Conservation (phyloP, 768 basidiomycete genomes). For the Holtermannia corniformis region DNA sequence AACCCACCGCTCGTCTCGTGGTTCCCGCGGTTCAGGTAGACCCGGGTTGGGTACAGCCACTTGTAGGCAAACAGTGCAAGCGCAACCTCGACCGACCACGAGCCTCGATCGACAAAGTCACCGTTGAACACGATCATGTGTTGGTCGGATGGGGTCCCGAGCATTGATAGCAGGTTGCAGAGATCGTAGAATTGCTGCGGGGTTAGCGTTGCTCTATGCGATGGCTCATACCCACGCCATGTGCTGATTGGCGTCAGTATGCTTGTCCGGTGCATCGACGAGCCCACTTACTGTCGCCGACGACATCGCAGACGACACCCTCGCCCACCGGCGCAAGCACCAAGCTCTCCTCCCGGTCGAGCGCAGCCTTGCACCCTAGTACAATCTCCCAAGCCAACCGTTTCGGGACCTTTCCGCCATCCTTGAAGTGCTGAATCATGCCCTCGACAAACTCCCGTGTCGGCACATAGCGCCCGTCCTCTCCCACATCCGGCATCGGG, state of each 20-base stretch:
- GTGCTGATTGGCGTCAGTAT: conserved; percentile 2
- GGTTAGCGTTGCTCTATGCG: neutral
- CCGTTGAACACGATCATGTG: conserved; percentile 50
- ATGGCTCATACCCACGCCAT: conserved; percentile 46
- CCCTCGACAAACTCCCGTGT: conserved; percentile 65
- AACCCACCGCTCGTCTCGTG: conserved; percentile 47
- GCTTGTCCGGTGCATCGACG: neutral
- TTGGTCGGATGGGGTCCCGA: conserved; percentile 71
- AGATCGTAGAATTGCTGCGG: conserved; percentile 88
- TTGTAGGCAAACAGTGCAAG: conserved; percentile 90
- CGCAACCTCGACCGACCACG: conserved; percentile 51
- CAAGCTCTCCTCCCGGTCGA: conserved; percentile 68
- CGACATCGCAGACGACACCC: conserved; percentile 78
- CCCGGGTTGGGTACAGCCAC: conserved; percentile 83
- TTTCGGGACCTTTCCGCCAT: conserved; percentile 80
- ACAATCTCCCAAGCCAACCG: conserved; percentile 94
- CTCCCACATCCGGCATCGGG: conserved; percentile 59
- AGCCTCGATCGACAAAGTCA: conserved; percentile 92
- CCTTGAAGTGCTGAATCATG: conserved; percentile 89
- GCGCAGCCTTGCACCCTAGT: conserved; percentile 66
- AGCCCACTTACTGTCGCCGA: conserved; percentile 60
- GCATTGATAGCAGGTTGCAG: conserved; percentile 72
- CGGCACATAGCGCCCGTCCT: conserved; percentile 49
- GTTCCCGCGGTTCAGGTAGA: conserved; percentile 93
- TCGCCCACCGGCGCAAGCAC: conserved; percentile 66